Evolutionary conservation across 2,329 filamentous ascomycete genomes (phyloP).

Genomic region (Didymella arachidicola): DNA sequence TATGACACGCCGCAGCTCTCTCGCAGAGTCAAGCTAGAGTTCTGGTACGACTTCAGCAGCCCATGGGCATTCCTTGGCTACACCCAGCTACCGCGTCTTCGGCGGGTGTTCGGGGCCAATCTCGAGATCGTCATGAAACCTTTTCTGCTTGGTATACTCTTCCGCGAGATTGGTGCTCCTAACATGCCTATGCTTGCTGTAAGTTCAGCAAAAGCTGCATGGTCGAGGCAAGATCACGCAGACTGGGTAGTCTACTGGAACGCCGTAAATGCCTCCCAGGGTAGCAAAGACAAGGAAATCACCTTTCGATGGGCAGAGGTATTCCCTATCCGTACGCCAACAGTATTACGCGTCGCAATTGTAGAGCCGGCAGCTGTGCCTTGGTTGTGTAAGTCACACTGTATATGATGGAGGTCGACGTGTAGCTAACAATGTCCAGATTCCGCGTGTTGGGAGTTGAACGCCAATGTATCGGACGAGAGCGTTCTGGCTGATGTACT

Average conservation of each 20-base stretch:
- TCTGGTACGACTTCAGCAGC: conserved; percentile 48
- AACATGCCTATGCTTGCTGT: conserved; percentile 39
- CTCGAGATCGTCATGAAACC: conserved; percentile 45
- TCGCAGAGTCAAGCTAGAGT: conserved; percentile 34
- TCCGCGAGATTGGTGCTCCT: conserved; percentile 48
- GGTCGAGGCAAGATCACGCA: conserved; percentile 41
- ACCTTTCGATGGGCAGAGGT: conserved; percentile 42
- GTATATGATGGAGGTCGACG: neutral
- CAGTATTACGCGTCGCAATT: conserved; percentile 42
- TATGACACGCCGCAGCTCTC: conserved; percentile 11
- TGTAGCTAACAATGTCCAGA: conserved; percentile 28
- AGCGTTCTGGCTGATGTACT: conserved; percentile 34
- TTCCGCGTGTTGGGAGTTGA: conserved; percentile 45
- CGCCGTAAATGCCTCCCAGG: conserved; percentile 40
- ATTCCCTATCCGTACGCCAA: conserved; percentile 48
- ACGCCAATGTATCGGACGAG: conserved; percentile 41
- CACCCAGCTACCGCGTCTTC: conserved; percentile 41
- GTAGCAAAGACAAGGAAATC: conserved; percentile 32
- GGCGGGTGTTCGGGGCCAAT: conserved; percentile 33
- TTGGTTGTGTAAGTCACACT: conserved; percentile 35
- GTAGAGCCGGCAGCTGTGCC: conserved; percentile 34
- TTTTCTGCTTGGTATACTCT: conserved; percentile 45
- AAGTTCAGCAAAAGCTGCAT: conserved; percentile 37
- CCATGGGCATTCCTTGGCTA: conserved; percentile 49
- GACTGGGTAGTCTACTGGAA: conserved; percentile 48